These are phyloP conservation scores for Sporisorium exsertum DNA, from an alignment of 1,284 basidiomycete genomes.

Conservation along the genomic window DNA sequence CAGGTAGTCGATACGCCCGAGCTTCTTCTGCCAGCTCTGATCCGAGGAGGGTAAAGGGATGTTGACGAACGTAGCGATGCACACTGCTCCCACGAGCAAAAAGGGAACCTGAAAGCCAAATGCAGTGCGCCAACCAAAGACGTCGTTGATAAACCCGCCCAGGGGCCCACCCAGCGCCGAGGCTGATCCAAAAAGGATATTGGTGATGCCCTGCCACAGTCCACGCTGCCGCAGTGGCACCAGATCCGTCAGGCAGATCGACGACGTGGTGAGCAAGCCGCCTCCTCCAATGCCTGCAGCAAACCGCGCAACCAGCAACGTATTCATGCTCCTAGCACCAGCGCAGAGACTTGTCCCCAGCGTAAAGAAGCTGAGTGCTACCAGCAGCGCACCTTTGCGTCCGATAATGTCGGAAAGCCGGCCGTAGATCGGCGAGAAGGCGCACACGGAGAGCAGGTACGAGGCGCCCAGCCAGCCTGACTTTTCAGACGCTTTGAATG, in stretches of 20 bases:
- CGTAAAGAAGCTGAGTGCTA: conserved; percentile 61
- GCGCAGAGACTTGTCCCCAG: conserved; percentile 65
- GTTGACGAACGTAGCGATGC: conserved; percentile 69
- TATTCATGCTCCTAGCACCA: conserved; percentile 51
- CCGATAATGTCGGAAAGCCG: conserved; percentile 66
- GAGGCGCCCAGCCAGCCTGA: conserved; percentile 65
- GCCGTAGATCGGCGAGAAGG: conserved; percentile 67
- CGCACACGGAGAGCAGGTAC: conserved; percentile 66
- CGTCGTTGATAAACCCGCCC: conserved; percentile 57
- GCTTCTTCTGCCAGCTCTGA: conserved; percentile 68
- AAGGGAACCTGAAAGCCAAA: conserved; percentile 69
- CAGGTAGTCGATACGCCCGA: conserved; percentile 68
- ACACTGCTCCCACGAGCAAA: conserved; percentile 65
- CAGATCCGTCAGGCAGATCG: conserved; percentile 71
- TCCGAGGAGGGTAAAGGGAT: conserved; percentile 68
- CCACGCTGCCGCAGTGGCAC: conserved; percentile 70
- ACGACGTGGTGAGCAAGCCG: conserved; percentile 70
- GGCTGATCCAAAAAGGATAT: conserved; percentile 66
- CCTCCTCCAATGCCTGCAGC: conserved; percentile 72
- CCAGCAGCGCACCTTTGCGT: conserved; percentile 63
- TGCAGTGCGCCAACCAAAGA: conserved; percentile 62
- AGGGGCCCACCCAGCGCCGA: conserved; percentile 66
- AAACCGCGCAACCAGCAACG: conserved; percentile 67
- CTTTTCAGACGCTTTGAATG: conserved; percentile 64
- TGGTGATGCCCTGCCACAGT: conserved; percentile 70